Evolutionary conservation across 176 grass and related monocot species (phyloP).

Genomic region (Oryza glumipatula): DNA sequence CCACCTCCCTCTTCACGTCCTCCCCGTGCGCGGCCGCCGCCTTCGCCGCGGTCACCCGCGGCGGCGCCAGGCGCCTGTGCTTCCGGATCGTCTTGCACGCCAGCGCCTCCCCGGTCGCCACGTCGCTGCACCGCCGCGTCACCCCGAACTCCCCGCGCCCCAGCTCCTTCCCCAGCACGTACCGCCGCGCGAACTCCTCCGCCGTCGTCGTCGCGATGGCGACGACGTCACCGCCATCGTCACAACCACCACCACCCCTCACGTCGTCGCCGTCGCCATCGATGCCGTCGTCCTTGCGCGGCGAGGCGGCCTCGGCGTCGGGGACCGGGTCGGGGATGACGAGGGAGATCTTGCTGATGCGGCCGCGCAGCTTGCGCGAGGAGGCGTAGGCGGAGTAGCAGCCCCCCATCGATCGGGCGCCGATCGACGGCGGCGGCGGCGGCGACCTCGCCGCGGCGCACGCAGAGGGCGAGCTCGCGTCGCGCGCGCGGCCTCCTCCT

Average conservation of each 20-base stretch:
- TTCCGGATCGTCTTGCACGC: slow-evolving; percentile 70
- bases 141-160: slow-evolving; percentile 86
- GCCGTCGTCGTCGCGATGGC: slow-evolving; percentile 30
- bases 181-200: slow-evolving; percentile 49
- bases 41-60: not conserved
- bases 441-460: not conserved
- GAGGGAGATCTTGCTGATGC: slow-evolving; percentile 40
- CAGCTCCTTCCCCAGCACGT: slow-evolving; percentile 59
- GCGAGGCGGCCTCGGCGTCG: not conserved
- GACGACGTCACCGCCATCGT: not conserved
- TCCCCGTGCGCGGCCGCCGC: slow-evolving; percentile 23
- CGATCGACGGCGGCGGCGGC: too few species aligned
- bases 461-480: too few species aligned
- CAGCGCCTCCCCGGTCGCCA: slow-evolving; percentile 50
- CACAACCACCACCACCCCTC: not conserved
- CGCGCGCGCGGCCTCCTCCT: too few species aligned
- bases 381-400: slow-evolving; percentile 58
- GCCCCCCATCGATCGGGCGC: slow-evolving; percentile 39
- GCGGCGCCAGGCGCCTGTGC: slow-evolving; percentile 16
- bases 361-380: slow-evolving; percentile 48
- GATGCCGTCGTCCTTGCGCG: not conserved
- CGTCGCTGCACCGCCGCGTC: slow-evolving; percentile 59
- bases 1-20: slow-evolving; percentile 54
- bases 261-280: too few species aligned
- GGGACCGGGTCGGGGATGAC: slow-evolving; percentile 47